These are phyloP conservation scores for Proliferodiscus dingleyae DNA, from an alignment of 2,329 filamentous ascomycete genomes.

Conservation along the genomic window DNA sequence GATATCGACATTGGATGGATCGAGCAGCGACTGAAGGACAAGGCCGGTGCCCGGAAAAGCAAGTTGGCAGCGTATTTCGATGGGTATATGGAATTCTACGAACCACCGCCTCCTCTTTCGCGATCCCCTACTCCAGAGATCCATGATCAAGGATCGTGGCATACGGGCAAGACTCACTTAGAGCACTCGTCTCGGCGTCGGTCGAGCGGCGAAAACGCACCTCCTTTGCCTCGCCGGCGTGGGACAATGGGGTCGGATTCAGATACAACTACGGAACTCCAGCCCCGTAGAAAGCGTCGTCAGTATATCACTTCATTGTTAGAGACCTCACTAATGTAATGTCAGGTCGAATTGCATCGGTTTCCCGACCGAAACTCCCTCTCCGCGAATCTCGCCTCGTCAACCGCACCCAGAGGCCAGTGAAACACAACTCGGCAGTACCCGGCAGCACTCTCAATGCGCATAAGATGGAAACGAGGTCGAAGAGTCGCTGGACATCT, in stretches of 20 bases:
- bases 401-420: neutral
- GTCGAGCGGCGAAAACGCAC: conserved; percentile 1
- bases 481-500: conserved; percentile 3
- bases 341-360: no score
- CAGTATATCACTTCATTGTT: no score
- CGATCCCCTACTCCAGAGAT: conserved; percentile 8
- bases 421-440: neutral
- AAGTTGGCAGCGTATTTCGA: conserved; percentile 14
- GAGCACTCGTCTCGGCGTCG: neutral
- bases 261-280: neutral
- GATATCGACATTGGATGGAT: conserved; percentile 12
- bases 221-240: conserved; percentile 2
- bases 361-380: no score
- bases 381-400: neutral
- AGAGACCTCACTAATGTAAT: no score
- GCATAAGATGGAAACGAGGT: conserved; percentile 11
- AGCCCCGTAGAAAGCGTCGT: conserved; percentile 5
- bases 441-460: neutral
- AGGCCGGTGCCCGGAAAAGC: conserved; percentile 7
- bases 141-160: conserved; percentile 1
- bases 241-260: conserved; percentile 7
- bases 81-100: conserved; percentile 13
- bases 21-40: conserved; percentile 11
- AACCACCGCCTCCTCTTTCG: conserved; percentile 9
- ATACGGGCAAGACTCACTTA: neutral